Conservation (phyloP, 1,139 yeast species). For the Taphrina wiesneri region DNA sequence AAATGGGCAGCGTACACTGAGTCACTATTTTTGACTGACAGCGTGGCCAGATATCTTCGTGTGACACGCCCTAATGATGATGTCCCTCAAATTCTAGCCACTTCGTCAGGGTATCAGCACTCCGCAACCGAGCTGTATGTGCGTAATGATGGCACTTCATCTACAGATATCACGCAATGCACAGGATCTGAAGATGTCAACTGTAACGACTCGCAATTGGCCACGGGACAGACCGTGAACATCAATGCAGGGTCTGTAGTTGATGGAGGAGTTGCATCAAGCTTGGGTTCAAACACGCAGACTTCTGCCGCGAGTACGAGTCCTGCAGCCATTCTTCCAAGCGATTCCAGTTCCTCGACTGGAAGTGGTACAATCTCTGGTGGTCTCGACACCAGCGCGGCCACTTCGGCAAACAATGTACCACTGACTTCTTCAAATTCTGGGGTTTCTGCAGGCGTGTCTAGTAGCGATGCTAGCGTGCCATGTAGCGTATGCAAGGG, state of each 20-base stretch:
- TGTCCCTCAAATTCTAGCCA: slow-evolving; percentile 11
- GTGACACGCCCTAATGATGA: slow-evolving; percentile 15
- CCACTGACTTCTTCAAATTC: background rate
- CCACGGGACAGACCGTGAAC: background rate
- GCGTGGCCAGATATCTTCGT: slow-evolving; percentile 15
- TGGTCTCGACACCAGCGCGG: background rate
- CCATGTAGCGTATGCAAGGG: slow-evolving; percentile 14
- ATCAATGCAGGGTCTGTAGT: background rate
- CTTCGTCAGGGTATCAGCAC: slow-evolving; percentile 17
- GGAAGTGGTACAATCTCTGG: background rate
- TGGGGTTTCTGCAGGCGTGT: background rate
- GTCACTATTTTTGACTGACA: background rate
- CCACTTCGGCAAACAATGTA: background rate
- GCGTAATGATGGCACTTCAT: background rate
- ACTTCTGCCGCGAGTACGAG: background rate
- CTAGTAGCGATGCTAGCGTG: background rate
- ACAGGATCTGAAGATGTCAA: slow-evolving; percentile 19
- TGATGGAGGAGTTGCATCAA: background rate
- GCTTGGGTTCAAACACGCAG: background rate
- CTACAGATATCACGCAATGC: slow-evolving; percentile 8
- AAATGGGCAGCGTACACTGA: slow-evolving; percentile 11
- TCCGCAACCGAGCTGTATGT: slow-evolving; percentile 16
- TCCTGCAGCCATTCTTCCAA: background rate
- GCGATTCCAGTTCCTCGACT: background rate
- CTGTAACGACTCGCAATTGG: slow-evolving; percentile 10